Percentiles rank a stretch among this genome's conserved stretches.
Conservation (phyloP, 768 basidiomycete species). For the Artomyces pyxidatus region DNA sequence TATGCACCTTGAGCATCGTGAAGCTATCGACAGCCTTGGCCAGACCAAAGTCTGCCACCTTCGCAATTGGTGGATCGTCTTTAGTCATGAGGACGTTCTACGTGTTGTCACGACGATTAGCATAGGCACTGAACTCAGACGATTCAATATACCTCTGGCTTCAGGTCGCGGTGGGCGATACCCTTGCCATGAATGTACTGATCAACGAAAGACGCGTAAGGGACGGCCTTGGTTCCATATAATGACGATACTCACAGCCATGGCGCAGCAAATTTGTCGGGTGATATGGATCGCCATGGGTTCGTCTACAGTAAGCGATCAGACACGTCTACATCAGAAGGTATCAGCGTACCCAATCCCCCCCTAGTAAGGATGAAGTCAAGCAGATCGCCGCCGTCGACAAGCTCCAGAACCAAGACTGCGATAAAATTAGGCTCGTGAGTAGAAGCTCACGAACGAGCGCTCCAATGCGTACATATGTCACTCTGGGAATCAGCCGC, state of each 20-base stretch:
- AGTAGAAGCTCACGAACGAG: too few species aligned
- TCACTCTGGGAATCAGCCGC: constrained; percentile 35
- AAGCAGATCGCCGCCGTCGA: constrained; percentile 84
- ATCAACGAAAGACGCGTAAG: not conserved
- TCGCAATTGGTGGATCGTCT: constrained; percentile 60
- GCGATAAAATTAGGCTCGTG: too few species aligned
- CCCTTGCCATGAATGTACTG: constrained; percentile 68
- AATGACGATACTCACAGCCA: constrained; percentile 40
- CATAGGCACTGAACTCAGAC: not conserved
- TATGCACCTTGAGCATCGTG: constrained; percentile 28
- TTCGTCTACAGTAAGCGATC: constrained; percentile 33
- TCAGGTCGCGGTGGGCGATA: constrained; percentile 89
- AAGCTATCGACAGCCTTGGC: constrained; percentile 83
- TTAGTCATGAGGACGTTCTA: constrained; percentile 81
- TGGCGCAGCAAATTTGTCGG: constrained; percentile 74
- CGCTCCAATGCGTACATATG: constrained; percentile 41
- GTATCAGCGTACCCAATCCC: constrained; percentile 43
- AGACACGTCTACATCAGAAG: not conserved
- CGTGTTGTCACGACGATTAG: too few species aligned
- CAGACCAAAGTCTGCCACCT: constrained; percentile 94
- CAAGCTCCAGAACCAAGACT: constrained; percentile 79
- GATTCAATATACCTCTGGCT: constrained; percentile 56
- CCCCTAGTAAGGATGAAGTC: constrained; percentile 60
- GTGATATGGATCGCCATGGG: constrained; percentile 59
- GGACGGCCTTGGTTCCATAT: not conserved